These are phyloP conservation scores for Naematelia encephala DNA, from an alignment of 768 basidiomycete species.

Conservation along the genomic window DNA sequence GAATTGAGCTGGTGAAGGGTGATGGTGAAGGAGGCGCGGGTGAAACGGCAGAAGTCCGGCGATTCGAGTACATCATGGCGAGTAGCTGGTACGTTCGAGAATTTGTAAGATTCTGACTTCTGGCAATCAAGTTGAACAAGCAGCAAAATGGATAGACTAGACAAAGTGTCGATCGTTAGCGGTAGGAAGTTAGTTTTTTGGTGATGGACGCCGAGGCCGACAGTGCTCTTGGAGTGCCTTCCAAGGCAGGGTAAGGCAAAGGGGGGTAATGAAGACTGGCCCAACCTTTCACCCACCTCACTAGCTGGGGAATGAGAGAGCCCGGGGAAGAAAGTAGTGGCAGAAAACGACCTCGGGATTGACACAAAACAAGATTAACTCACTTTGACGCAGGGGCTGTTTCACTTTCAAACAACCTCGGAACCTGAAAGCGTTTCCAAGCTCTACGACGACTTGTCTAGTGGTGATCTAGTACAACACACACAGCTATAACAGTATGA, in stretches of 20 bases:
- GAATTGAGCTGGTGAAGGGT: constrained; percentile 21
- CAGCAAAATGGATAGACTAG: too few relatives aligned
- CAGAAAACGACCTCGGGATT: background rate
- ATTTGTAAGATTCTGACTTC: too few relatives aligned
- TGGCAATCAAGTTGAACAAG: too few relatives aligned
- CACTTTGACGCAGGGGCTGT: background rate
- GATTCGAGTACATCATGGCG: background rate
- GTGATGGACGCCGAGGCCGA: background rate
- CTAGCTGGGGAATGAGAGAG: background rate
- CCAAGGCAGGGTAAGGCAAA: background rate
- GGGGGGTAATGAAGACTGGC: background rate
- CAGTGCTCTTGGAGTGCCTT: background rate
- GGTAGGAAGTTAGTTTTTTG: background rate
- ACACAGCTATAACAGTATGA: background rate
- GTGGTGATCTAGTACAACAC: background rate
- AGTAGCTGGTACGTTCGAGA: background rate
- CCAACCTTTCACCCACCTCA: background rate
- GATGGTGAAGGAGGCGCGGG: constrained; percentile 13
- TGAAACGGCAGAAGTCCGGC: constrained; percentile 6
- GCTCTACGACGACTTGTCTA: background rate
- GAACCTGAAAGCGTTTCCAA: too few relatives aligned
- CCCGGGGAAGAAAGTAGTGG: too few relatives aligned
- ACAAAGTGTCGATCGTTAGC: too few relatives aligned
- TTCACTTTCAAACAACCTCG: too few relatives aligned
- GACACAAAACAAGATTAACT: background rate